Base-by-base conservation (phyloP, 78 protist genomes). In the Mantamonas sphyraenae region DNA sequence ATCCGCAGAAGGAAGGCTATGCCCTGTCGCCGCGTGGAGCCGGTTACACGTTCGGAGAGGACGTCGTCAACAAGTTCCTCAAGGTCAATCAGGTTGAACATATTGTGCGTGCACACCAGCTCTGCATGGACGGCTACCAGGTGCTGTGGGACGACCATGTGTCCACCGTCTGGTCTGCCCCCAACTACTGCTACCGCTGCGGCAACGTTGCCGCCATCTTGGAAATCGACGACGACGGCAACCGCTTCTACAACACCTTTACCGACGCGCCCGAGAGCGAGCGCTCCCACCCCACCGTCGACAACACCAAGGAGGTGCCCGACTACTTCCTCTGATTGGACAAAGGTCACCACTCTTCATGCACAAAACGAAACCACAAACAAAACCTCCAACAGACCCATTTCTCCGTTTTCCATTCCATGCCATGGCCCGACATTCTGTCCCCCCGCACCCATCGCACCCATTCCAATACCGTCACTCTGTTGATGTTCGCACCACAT, bases 171-270 rank as follows among this genome's bases (percentile, higher is more conserved):
- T 84, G 79, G 80, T 51, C 73, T 17, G 89, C 89, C 8, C 89
- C 89, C 40, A 84, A 84, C 58, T 84, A 84, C 68, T 84, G 89
- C 64, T 84, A 84, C 57, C 50, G 73, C 1, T 82, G 82, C 60
- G 83, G 83, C 34, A 83, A 83, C 56, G 24, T 28, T 55, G 86
- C 77, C 47, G 28, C 64, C 19, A 35, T 72, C 35, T 37, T 72
- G 26, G 75, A 47, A 16, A 47, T 47, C 16, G 12, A 47, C 16
- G 53, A 47, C 28, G 53, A 16, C 53, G 12, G 53, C 53, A 19
- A 12, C 16, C 53, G 53, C 12, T 19, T 12, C 28, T 47, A 19
- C 53, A 47, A 47, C 16, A 47, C 16, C 12, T 47, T 47, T 16
- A 47, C 28, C 16, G 53, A 12, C 12, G 53, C 53, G 16, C 53